phyloP scores from a whole-genome alignment of 176 grass and related monocot species.

The Saccharum officinarum region DNA sequence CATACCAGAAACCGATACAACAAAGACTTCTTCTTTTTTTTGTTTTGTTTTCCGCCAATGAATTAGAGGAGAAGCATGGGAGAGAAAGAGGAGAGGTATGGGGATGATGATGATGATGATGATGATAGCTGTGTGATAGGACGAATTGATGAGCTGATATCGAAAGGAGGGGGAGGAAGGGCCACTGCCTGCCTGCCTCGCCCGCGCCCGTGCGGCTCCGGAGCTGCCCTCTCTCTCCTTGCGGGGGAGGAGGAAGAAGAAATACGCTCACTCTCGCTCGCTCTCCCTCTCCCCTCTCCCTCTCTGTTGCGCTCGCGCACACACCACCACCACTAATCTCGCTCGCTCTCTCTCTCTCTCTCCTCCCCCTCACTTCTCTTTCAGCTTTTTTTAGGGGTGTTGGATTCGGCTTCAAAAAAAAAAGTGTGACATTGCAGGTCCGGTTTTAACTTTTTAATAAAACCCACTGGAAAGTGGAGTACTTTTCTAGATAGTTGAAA shows the following conservation, averaged over 20 bases:
- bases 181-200: slow-evolving; percentile 16
- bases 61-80: slow-evolving; percentile 1
- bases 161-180: not conserved
- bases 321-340: slow-evolving; percentile 16
- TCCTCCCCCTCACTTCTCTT: not conserved
- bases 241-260: slow-evolving; percentile 25
- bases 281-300: not conserved
- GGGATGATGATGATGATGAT: not conserved
- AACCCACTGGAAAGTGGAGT: slow-evolving; percentile 23
- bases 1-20: slow-evolving; percentile 26
- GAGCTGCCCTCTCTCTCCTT: slow-evolving; percentile 44
- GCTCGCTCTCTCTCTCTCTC: not conserved
- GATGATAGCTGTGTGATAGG: not conserved
- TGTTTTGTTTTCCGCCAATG: not conserved
- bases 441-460: slow-evolving; percentile 13
- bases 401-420: slow-evolving; percentile 23
- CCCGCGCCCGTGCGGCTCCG: slow-evolving; percentile 28
- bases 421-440: not conserved
- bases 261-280: slow-evolving; percentile 23
- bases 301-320: not conserved
- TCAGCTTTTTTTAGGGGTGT: slow-evolving; percentile 40
- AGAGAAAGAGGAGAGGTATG: not conserved
- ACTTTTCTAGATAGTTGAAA: slow-evolving; percentile 21
- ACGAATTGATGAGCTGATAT: slow-evolving; percentile 11
- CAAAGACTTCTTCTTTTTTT: not conserved